phyloP scores from a whole-genome alignment of 345 rosid species.

The Eucalyptus sp. region DNA sequence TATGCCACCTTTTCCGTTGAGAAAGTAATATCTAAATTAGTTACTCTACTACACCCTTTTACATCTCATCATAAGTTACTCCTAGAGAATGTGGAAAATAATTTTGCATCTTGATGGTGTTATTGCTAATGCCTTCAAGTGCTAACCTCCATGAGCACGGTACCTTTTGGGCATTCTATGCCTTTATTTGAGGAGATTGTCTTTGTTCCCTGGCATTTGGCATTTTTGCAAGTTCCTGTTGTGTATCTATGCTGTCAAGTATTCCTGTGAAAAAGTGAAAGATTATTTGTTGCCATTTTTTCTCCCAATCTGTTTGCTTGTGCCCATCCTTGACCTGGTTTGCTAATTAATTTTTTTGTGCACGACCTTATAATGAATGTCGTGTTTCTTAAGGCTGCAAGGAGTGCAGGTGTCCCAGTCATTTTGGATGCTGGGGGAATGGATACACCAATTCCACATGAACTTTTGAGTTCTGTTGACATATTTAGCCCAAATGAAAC shows the following conservation, averaged over 20 bases:
- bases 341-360: neutral
- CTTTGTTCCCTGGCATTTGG: neutral
- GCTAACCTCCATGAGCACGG: neutral
- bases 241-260: neutral
- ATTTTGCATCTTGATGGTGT: neutral
- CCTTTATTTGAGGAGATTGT: neutral
- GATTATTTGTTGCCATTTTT: neutral
- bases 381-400: conserved; percentile 45
- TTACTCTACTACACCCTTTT: neutral
- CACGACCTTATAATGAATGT: neutral
- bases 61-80: neutral
- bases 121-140: neutral
- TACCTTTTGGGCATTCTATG: neutral
- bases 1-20: neutral
- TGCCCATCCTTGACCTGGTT: neutral
- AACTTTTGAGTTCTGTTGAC: conserved; percentile 52
- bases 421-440: conserved; percentile 96
- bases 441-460: conserved; percentile 72
- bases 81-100: neutral
- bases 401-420: conserved; percentile 66
- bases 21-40: neutral
- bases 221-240: neutral
- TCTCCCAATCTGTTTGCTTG: neutral
- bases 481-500: conserved; percentile 90
- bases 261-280: neutral